Evolutionary conservation across 352 stramenopile genomes (phyloP), one percentile per base, ranked within the genome.

Genomic region (Phytophthora constricta): DNA sequence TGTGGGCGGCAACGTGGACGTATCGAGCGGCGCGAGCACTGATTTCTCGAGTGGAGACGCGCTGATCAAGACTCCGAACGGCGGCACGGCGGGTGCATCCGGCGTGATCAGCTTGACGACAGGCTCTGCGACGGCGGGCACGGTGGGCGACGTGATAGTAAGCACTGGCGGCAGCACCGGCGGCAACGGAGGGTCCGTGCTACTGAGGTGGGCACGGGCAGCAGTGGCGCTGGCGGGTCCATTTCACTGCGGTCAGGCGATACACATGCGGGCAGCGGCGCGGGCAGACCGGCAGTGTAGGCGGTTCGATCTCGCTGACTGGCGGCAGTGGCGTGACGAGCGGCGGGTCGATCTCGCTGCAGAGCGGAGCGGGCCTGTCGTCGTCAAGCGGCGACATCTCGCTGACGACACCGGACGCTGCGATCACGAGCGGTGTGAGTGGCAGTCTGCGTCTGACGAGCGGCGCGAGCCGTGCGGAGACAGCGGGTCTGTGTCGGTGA

Each of bases 261-360:
- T 37, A 10, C 53, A 7, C 37, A 59, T 14, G n/a, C 50, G n/a
- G 31, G 31, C 31, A 37, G 7, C 7, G 31, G 7, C 31, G 31
- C 31, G 31, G 31, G 31, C 7, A 43, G n/a, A n/a, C 62, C 19
- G 50, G 33, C 4, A 77, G 86, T 31, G 84, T 81, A 9, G 19
- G 39, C 2, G 80, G 37, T 17, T 45, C 37, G 11, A 45, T 45
- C 37, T 45, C 37, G 37, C 37, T 45, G 37, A 45, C 7, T 19
- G 37, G 37, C n/a, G 37, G 37, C 37, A 45, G 17, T 14, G 37
- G 77, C 37, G 37, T 45, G 37, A 14, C 9, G 37, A 45, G 37
- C 17, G 37, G 37, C 37, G 37, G 37, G 37, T 45, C 37, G 11
- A 45, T 45, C 37, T 45, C 37, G 10, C 37, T 45, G 8, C 37